These are phyloP conservation scores for Ogataea hybrid DNA, from an alignment of 1,139 yeast genomes.

Conservation along the genomic window DNA sequence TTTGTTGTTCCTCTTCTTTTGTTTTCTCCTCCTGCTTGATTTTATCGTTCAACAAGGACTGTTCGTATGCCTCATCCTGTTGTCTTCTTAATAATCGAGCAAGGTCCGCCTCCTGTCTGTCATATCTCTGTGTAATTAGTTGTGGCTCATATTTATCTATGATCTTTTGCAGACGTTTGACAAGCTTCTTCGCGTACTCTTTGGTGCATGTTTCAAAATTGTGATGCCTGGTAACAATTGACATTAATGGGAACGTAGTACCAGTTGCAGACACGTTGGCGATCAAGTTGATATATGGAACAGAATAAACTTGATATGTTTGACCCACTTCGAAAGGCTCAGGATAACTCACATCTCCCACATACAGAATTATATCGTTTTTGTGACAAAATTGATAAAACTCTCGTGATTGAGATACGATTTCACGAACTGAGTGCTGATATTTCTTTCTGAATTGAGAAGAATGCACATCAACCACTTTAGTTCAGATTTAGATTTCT, in stretches of 20 bases:
- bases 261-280: conserved; percentile 53
- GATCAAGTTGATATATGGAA: conserved; percentile 47
- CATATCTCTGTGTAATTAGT: conserved; percentile 47
- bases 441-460: conserved; percentile 36
- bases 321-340: conserved; percentile 53
- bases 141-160: conserved; percentile 50
- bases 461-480: conserved; percentile 45
- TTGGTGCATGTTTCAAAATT: conserved; percentile 18
- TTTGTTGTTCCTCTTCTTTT: conserved; percentile 16
- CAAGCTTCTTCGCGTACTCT: conserved; percentile 30
- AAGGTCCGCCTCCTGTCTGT: conserved; percentile 51
- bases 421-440: conserved; percentile 33
- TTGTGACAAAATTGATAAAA: conserved; percentile 38
- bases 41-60: conserved; percentile 47
- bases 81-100: conserved; percentile 51
- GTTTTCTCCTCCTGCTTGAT: conserved; percentile 27
- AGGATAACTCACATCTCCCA: conserved; percentile 44
- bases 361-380: conserved; percentile 38
- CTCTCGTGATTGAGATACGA: conserved; percentile 32
- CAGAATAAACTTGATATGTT: conserved; percentile 38
- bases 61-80: conserved; percentile 56
- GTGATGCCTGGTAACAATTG: conserved; percentile 40
- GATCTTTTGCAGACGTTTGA: conserved; percentile 37
- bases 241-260: conserved; percentile 51
- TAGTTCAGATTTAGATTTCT: conserved; percentile 39